Evolutionary conservation across 2,329 filamentous ascomycete genomes (phyloP), one percentile per base, ranked within the genome.

Genomic region (Fusarium haematococcum): DNA sequence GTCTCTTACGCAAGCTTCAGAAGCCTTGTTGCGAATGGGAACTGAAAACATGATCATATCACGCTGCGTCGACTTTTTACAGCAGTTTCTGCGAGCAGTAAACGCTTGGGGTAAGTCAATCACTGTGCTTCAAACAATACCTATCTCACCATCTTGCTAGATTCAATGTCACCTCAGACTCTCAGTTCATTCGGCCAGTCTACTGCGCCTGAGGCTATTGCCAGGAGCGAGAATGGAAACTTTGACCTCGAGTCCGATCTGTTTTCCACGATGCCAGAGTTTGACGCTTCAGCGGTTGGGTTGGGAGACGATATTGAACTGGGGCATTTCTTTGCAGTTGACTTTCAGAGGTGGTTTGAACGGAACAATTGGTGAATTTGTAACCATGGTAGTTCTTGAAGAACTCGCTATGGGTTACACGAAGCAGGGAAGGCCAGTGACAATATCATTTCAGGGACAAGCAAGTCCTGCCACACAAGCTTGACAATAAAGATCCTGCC

Each of bases 291-390:
- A 23, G 58, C 37, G 16, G 39, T 61, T 23, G 39, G 35, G 5
- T 14, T 61, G 18, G 58, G 58, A 48, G 58, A 61, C 8, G 39
- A 61, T 11, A 18, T 61, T 41, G 39, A 61, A 16, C 9, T 61
- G 7, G 58, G 58, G n/a, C 58, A 61, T 32, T 61, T 61, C 27
- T 61, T 61, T 45, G 58, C 58, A 0, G 30, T n/a, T 14, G 58
- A 61, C 25, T 61, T 61, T 43, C 35, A 61, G 58, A 27, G 39
- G 9, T 61, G 58, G 58, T 61, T 61, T 25, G 58, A 61, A 35
- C 58, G 58, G 39, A 45, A 43, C 30, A 13, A 61, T 16, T 61
- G 39, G 58, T 43, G 8, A 11, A 32, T 9, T 25, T 23, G 13
- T 16, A 30, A 8, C 13, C 10, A 16, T n/a, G 2, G 30, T 32